phyloP scores from a whole-genome alignment of 192 early-diverging fungal genomes.

The Coemansia pectinata region DNA sequence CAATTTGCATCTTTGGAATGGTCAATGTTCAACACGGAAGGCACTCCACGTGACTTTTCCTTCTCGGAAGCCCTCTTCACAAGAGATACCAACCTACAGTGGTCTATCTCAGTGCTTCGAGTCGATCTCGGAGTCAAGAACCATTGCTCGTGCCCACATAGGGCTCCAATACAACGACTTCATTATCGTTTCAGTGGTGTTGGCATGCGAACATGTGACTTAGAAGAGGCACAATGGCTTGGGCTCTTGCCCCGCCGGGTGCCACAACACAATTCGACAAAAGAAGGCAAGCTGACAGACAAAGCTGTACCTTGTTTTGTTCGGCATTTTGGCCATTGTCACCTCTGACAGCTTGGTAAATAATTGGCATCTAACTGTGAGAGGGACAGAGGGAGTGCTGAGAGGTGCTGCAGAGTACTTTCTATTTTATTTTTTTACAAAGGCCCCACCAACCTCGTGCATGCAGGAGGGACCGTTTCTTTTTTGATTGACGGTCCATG shows the following conservation, averaged over 20 bases:
- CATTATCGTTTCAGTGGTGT: background rate
- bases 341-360: background rate
- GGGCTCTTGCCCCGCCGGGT: background rate
- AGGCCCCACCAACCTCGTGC: constrained; percentile 6
- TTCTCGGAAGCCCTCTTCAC: background rate
- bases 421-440: background rate
- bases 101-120: background rate
- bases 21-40: background rate
- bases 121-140: background rate
- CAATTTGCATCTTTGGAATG: background rate
- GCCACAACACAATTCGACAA: background rate
- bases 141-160: too few relatives aligned
- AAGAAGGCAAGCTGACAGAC: background rate
- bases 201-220: background rate
- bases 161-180: too few relatives aligned
- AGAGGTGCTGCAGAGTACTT: background rate
- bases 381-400: background rate
- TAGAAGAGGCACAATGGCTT: background rate
- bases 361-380: background rate
- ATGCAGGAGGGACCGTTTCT: constrained; percentile 19
- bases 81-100: too few relatives aligned
- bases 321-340: background rate
- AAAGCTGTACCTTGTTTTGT: background rate
- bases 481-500: constrained; percentile 3
- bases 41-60: background rate